Base-by-base conservation (phyloP, 2,329 filamentous ascomycete species). In the Diplodia sapinea region DNA sequence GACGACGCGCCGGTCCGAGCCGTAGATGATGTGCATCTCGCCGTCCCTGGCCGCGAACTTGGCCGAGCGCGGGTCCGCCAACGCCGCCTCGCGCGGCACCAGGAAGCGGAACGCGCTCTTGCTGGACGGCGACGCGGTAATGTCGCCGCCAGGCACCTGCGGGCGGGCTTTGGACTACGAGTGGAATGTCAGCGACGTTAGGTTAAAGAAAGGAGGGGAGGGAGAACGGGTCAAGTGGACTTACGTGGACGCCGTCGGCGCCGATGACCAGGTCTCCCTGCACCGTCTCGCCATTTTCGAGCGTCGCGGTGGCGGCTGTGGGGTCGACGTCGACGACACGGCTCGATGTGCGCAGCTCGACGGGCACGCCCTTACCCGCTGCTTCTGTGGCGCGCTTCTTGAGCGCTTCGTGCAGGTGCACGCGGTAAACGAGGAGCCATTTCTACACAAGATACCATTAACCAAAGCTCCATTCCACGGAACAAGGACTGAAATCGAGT, bases 71-170 rank as follows among this genome's bases (percentile, higher is more conserved):
- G 72, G 83, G 72, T 78, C 81, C 51, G 72, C 77, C 6, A 79
- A 68, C 0, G 79, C 78, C 4, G 77, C 78, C 15, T 85, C 81
- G 0, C 80, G 79, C 0, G 81, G 77, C 0, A 88, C 79, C 5
- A 87, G 73, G 74, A 87, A 88, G 8, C 86, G 80, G 72, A 87
- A 88, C 0, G 86, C 85, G 52, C 82, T 85, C 72, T 87, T 86
- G 2, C 86, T 86, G 3, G 82, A 83, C 1, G 79, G 77, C 51
- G 80, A 81, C 0, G 82, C 77, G 40, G 78, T 76, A 20, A 80
- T 70, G 4, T 76, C 72, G 40, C 69, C 71, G 51, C 70, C 79
- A 12, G 56, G 73, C 68, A 79, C 66, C 69, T 73, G 68, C 64
- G 74, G 71, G 72, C 72, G 69, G 1, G 74, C 70, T 5, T 73